Evolutionary conservation across 2,329 filamentous ascomycete species (phyloP), one percentile per base, ranked within the genome.

Genomic region (Colletotrichum sublineola): DNA sequence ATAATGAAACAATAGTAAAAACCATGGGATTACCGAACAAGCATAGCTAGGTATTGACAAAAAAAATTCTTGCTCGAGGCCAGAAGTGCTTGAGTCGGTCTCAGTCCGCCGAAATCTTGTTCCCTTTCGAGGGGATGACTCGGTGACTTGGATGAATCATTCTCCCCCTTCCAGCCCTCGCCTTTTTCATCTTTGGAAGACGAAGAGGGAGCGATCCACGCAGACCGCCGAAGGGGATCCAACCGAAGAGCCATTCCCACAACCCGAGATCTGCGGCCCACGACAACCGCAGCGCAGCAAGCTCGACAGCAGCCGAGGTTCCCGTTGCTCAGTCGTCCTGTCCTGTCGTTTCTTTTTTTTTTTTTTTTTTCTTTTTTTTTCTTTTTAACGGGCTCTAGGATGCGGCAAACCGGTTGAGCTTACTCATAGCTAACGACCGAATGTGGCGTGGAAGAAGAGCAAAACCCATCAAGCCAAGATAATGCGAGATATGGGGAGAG

Each of bases 51-150:
- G 24, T 24, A 36, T 64, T 60, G 46, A 60, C 60, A 20, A 8
- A 5, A 44, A 1, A 1, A n/a, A 64, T 72, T 60, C 33, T 61
- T 31, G 24, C 44, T 48, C 38, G 65, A 69, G 69, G 69, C 48
- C 61, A 60, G 60, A 58, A 55, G 29, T 50, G 66, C 67, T 48
- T n/a, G 66, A 72, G 60, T 57, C 66, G 60, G 66, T 44, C 44
- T 60, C 58, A 33, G 20, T 38, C 38, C 55, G 14, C 29, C 62
- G 38, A 24, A 24, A 33, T 55, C 56, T 56, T n/a, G 7, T 52
- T 62, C 66, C 53, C 62, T 67, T 33, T 14, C 66, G 9, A 64
- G 50, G n/a, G 48, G 62, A 64, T 52, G 61, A 40, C 33, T 63
- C 60, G 50, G 60, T n/a, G 31, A 36, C 44, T 44, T 52, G 18